Evolutionary conservation across 2,329 filamentous ascomycete species (phyloP).

Genomic region (Pseudogymnoascus sp.): DNA sequence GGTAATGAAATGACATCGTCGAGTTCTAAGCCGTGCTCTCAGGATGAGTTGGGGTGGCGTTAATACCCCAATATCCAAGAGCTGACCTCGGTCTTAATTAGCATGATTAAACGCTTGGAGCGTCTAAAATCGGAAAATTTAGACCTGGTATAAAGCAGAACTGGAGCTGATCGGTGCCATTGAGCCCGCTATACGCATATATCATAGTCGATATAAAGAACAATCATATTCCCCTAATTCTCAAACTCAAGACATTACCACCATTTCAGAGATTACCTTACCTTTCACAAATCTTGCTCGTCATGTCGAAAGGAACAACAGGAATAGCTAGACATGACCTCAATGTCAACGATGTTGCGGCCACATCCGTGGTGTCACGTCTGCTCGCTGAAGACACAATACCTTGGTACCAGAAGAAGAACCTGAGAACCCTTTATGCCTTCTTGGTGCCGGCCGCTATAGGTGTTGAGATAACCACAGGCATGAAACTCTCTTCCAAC

Average conservation of each 20-base stretch:
- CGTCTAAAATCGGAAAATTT: background rate
- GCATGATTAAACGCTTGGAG: background rate
- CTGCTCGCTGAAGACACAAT: slow-evolving; percentile 12
- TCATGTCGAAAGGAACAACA: background rate
- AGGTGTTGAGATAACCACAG: slow-evolving; percentile 19
- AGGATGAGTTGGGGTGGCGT: background rate
- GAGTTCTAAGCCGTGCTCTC: background rate
- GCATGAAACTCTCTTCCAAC: background rate
- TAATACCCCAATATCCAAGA: background rate
- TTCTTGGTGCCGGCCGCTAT: slow-evolving; percentile 15
- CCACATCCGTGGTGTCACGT: background rate
- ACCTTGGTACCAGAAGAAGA: slow-evolving; percentile 21
- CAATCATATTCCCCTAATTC: background rate
- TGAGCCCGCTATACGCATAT: background rate
- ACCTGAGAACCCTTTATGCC: slow-evolving; percentile 18
- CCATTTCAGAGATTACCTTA: background rate
- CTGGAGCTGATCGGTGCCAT: background rate
- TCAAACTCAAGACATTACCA: background rate
- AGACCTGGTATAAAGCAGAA: background rate
- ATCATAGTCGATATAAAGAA: background rate
- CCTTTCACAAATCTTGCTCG: background rate
- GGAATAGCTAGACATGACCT: background rate
- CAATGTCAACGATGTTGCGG: background rate
- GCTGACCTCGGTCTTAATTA: background rate
- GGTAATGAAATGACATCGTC: background rate